Conservation (phyloP, 2,329 filamentous ascomycete species). For the Elsinoe arachidis region DNA sequence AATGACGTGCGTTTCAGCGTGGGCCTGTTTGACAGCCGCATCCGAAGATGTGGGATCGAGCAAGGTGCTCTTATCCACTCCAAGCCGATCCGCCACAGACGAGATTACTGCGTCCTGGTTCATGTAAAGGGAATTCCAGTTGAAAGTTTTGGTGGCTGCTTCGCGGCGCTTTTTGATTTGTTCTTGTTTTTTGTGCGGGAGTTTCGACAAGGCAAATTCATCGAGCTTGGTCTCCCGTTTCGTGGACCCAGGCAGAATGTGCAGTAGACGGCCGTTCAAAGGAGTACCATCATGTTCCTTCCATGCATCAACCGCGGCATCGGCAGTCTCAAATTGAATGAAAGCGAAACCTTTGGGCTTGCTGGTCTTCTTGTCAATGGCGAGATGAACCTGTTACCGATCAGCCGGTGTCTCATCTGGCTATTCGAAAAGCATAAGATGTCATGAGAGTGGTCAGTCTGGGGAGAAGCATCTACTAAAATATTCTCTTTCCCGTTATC, state of each 20-base stretch:
- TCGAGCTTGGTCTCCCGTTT: slow-evolving; percentile 77
- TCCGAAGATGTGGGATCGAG: slow-evolving; percentile 93
- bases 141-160: slow-evolving; percentile 70
- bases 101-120: slow-evolving; percentile 87
- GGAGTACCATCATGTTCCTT: slow-evolving; percentile 70
- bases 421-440: background rate
- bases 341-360: slow-evolving; percentile 85
- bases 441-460: slow-evolving; percentile 2
- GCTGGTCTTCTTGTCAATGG: slow-evolving; percentile 60
- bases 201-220: slow-evolving; percentile 79
- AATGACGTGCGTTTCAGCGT: slow-evolving; percentile 92
- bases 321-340: slow-evolving; percentile 65
- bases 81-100: slow-evolving; percentile 76
- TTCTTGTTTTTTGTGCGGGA: slow-evolving; percentile 91
- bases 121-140: slow-evolving; percentile 99
- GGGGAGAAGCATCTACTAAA: slow-evolving; percentile 99
- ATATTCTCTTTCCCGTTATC: slow-evolving; percentile 90
- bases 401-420: slow-evolving; percentile 3
- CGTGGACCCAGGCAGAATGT: slow-evolving; percentile 74
- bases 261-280: slow-evolving; percentile 86
- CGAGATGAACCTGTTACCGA: slow-evolving; percentile 66
- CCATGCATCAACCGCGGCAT: slow-evolving; percentile 70
- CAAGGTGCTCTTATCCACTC: slow-evolving; percentile 82
- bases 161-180: slow-evolving; percentile 78
- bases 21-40: slow-evolving; percentile 89